Evolutionary conservation across 225 moss, liverwort and hornwort species (phyloP), one percentile per base, ranked within the genome.

Genomic region (Asterella californica): DNA sequence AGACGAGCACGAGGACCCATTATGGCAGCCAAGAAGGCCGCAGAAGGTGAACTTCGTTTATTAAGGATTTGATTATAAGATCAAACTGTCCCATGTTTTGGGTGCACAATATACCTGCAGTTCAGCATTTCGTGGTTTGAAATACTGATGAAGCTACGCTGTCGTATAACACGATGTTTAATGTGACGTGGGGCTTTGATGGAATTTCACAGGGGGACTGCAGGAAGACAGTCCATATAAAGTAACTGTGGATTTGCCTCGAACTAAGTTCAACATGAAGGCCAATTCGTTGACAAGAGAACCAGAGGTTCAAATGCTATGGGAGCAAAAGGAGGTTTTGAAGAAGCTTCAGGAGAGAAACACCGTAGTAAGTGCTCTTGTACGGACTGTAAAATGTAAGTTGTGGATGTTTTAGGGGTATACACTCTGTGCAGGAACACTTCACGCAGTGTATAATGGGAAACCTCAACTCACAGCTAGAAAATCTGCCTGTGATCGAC

Each of bases 251-350:
- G 90, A 99, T 88, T 85, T 99, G 64, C 94, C 93, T 33, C 91
- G 91, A 79, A 97, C 94, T 57, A 88, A 79, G 83, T 97, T 97
- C 78, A 89, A 88, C 80, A 90, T 94, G 93, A 93, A 93, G 84
- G 97, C 97, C 74, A 97, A 94, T 91, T 93, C 97, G 18, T 93
- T 92, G 72, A 90, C 89, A 76, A 87, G 94, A 80, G 94, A 94
- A 77, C 97, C 97, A 59, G 97, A 99, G 89, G 95, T 94, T 84
- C 94, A 97, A 83, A 94, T 91, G 78, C 79, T 93, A 29, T 94
- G 97, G 97, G 93, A 97, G 83, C 87, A 91, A n/a, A 97, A 89
- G 76, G 92, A 92, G 80, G 89, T 99, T 47, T 81, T 93, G 73
- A 91, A 92, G 78, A 92, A 89, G 83, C 34, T 99, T 80, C 76